A percentile compares a stretch with the other conserved stretches of the same genome.
phyloP scores from a whole-genome alignment of 495 filamentous ascomycete genomes.

The Aspergillus carlsbadensis region DNA sequence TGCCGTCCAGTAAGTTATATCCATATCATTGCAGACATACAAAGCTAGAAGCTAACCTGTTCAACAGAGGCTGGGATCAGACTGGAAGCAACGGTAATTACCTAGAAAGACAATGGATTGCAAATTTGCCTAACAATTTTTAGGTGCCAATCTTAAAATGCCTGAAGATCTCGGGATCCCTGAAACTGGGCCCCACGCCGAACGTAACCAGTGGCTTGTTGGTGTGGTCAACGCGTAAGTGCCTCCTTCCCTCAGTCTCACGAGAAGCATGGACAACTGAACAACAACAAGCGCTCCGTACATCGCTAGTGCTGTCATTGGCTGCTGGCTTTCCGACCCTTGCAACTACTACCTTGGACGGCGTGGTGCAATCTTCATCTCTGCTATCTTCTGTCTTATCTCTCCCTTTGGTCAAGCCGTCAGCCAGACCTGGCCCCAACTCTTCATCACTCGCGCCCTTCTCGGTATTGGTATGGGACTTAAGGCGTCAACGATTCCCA shows the following conservation, averaged over 20 bases:
- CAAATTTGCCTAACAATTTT: background rate
- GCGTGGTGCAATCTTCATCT: slow-evolving; percentile 59
- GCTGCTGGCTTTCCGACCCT: slow-evolving; percentile 64
- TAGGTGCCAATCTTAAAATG: slow-evolving; percentile 62
- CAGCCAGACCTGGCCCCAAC: slow-evolving; percentile 57
- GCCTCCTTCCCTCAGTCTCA: background rate
- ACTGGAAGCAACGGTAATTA: slow-evolving; percentile 62
- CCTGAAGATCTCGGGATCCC: slow-evolving; percentile 22
- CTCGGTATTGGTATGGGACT: slow-evolving; percentile 68
- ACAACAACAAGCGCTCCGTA: slow-evolving; percentile 30
- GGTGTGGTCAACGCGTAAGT: slow-evolving; percentile 60
- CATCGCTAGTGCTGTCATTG: slow-evolving; percentile 40
- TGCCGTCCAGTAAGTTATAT: slow-evolving; percentile 55
- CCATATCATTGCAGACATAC: background rate
- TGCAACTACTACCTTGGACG: slow-evolving; percentile 55
- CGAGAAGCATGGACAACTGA: slow-evolving; percentile 22
- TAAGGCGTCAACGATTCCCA: slow-evolving; percentile 60
- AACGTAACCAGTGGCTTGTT: slow-evolving; percentile 57
- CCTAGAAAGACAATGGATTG: background rate
- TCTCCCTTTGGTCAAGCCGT: slow-evolving; percentile 56
- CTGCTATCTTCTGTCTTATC: slow-evolving; percentile 59
- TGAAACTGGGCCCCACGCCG: slow-evolving; percentile 20
- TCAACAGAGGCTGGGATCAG: slow-evolving; percentile 61
- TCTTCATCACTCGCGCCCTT: slow-evolving; percentile 57
- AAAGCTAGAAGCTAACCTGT: background rate